Evolutionary conservation across 805 yeast species (phyloP), one percentile per base, ranked within the genome.

Genomic region (Wickerhamiella azyma): DNA sequence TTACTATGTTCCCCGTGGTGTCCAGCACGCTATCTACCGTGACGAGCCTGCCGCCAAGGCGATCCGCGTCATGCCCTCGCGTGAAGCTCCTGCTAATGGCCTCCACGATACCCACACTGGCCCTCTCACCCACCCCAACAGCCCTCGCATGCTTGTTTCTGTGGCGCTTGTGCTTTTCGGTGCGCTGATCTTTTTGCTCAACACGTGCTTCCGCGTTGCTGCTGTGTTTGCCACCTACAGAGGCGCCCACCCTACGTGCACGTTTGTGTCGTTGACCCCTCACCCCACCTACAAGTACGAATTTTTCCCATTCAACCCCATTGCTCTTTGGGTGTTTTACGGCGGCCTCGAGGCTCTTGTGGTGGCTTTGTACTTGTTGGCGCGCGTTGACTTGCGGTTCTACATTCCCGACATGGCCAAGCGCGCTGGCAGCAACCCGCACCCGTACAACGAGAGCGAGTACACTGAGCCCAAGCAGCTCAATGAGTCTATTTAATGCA

Each of bases 381-480:
- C 78, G 14, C 72, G 94, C 59, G 75, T 79, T 43, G 92, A 82
- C 59, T 67, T 82, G 55, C 70, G 92, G 60, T 82, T 82, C 64
- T 82, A 82, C 69, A 76, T 83, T 62, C 89, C 92, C 14, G 88
- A 81, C 60, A 47, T 47, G 47, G 45, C 50, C 41, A 39, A 37
- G 41, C 28, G 43, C 8, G 47, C 50, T 10, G 41, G 41, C 26
- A 16, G 29, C 37, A 47, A 47, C 43, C 50, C 50, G 17, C 41
- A 40, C 26, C 47, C 47, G 19, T 47, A 47, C 41, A 39, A 42
- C 24, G 47, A 44, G 16, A 43, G 47, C 39, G 49, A 47, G 40
- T 47, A 43, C 49, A 47, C 43, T 37, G 48, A 46, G 45, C 48
- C 48, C 38, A 43, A 47, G 48, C 48, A 41, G 42, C 46, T 28